Base-by-base conservation (phyloP, 2,329 filamentous ascomycete genomes). In the Fusarium gaditjirri region DNA sequence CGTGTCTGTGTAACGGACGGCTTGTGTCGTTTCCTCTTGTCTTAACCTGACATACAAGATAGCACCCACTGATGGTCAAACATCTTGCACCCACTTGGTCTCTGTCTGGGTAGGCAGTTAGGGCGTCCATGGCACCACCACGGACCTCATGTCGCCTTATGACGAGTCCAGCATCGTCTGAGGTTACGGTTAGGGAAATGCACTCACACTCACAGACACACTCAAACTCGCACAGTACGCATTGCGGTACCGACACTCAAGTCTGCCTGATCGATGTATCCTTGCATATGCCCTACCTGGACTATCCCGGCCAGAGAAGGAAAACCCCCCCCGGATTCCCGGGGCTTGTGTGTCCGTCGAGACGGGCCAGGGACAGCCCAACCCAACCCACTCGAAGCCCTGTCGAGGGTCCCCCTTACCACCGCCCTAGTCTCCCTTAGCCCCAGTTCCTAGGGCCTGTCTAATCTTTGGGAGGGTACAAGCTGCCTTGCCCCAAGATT, bases 401-500 rank as follows among this genome's bases (percentile, higher is more conserved):
- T 65, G 71, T 72, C 72, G 66, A 74, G 72, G 73, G 73, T 65
- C 64, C 67, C 75, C 76, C 75, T 77, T 77, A 77, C 71, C 61
- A 73, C 52, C 61, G 68, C 74, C 75, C 75, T 75, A 73, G 74
- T 73, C 71, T 42, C 65, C 59, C 68, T 73, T 75, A 72, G 75
- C 69, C 66, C 71, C 73, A 75, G 73, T 65, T 68, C 63, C 70
- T 71, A 72, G 72, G 74, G 70, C 68, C 68, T 73, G 74, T 75
- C 73, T 75, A 76, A 72, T 76, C 74, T 74, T 74, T 74, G 64
- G 65, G 66, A 75, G 73, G 76, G 66, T 74, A 70, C 69, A 68
- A 76, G 66, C 71, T 56, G 66, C 73, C 64, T 71, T 72, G 71
- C 69, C 75, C 76, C 76, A 76, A 77, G 74, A 77, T 77, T 77